phyloP scores from a whole-genome alignment of 331 rosid genomes.

The Quercus tomentella region DNA sequence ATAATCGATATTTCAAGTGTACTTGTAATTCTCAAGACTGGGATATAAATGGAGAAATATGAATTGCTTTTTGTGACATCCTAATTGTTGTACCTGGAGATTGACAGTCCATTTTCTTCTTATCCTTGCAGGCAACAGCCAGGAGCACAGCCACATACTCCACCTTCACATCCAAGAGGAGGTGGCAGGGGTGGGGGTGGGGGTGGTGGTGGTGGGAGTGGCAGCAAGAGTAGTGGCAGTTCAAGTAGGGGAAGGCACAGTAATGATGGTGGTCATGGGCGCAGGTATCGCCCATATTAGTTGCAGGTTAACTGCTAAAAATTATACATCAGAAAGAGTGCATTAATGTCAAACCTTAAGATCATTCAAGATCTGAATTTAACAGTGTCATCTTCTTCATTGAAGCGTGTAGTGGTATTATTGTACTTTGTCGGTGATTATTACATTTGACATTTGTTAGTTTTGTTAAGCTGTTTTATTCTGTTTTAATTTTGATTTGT shows the following conservation, averaged over 20 bases:
- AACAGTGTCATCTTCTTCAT: constrained; percentile 7
- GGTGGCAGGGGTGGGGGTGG: constrained; percentile 45
- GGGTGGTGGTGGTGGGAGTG: constrained; percentile 36
- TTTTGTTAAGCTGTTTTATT: too few relatives aligned
- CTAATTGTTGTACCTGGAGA: background rate
- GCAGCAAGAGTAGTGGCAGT: constrained; percentile 42
- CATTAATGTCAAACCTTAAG: background rate
- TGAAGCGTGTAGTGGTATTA: constrained; percentile 3
- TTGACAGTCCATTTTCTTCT: background rate
- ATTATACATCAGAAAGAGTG: background rate
- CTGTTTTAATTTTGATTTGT: too few relatives aligned
- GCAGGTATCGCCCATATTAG: constrained; percentile 84
- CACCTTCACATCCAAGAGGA: constrained; percentile 59
- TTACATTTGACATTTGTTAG: too few relatives aligned
- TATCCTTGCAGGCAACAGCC: constrained; percentile 79
- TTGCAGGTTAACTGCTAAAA: background rate
- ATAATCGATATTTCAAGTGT: background rate
- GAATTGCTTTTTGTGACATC: background rate
- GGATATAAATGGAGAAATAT: background rate
- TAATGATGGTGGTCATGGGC: constrained; percentile 65
- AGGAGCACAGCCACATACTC: constrained; percentile 54
- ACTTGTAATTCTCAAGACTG: background rate
- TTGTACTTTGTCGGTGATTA: background rate
- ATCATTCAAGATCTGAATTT: background rate
- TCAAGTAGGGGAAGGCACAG: constrained; percentile 66